A percentile compares a stretch with the other conserved stretches of the same genome.
phyloP scores from a whole-genome alignment of 257 asterid genomes.

The Salvia rosmarinus region DNA sequence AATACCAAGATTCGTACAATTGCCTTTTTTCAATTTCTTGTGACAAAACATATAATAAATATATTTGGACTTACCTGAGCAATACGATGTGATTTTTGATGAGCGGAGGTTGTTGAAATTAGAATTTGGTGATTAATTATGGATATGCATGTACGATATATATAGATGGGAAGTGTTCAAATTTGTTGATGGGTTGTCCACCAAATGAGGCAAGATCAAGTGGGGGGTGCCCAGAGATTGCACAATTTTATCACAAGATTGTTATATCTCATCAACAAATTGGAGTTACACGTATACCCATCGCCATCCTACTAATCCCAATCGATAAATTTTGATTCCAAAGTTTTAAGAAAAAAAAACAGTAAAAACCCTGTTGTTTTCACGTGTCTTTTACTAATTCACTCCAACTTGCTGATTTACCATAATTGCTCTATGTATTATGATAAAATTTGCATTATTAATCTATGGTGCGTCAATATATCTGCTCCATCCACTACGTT shows the following conservation, averaged over 20 bases:
- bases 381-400: neutral
- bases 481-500: neutral
- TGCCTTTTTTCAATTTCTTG: neutral
- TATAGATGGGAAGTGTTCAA: slow-evolving; percentile 5
- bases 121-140: neutral
- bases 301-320: slow-evolving; percentile 34
- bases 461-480: neutral
- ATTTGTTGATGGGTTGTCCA: slow-evolving; percentile 48
- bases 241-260: slow-evolving; percentile 5
- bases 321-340: slow-evolving; percentile 25
- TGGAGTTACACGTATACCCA: slow-evolving; percentile 22
- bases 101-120: neutral
- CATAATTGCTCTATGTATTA: neutral
- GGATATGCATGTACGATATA: neutral
- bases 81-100: neutral
- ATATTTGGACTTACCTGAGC: neutral
- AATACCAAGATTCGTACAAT: too few species aligned
- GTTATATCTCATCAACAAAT: slow-evolving; percentile 12
- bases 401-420: slow-evolving; percentile 31
- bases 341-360: slow-evolving; percentile 24
- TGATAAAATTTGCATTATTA: neutral
- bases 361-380: slow-evolving; percentile 22
- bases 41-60: neutral
- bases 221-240: slow-evolving; percentile 47
- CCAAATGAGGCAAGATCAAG: slow-evolving; percentile 59